Evolutionary conservation across 1,284 basidiomycete species (phyloP).

Genomic region (Boletus sp.): DNA sequence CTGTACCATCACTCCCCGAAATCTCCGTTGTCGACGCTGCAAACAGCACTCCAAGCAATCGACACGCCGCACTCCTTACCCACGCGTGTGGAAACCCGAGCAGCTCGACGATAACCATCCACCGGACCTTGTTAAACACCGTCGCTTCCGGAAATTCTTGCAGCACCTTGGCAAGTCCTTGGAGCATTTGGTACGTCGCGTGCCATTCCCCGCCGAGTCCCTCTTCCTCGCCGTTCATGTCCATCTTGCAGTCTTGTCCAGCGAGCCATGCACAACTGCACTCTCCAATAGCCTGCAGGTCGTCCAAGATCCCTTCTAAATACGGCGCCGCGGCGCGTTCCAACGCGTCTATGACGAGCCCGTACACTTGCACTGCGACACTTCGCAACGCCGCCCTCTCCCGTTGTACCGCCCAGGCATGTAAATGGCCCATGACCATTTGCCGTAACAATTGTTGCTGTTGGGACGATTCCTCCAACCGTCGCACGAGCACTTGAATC

Average conservation of each 20-base stretch:
- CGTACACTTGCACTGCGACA: slow-evolving; percentile 83
- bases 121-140: slow-evolving; percentile 49
- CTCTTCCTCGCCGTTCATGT: slow-evolving; percentile 38
- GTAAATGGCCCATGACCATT: slow-evolving; percentile 69
- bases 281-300: slow-evolving; percentile 56
- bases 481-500: slow-evolving; percentile 74
- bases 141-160: slow-evolving; percentile 56
- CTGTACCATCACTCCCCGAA: background rate
- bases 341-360: slow-evolving; percentile 74
- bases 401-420: slow-evolving; percentile 78
- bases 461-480: slow-evolving; percentile 62
- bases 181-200: slow-evolving; percentile 81
- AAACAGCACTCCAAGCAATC: slow-evolving; percentile 79
- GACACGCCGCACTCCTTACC: slow-evolving; percentile 85
- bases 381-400: slow-evolving; percentile 64
- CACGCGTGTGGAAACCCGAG: slow-evolving; percentile 93
- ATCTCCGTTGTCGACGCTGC: slow-evolving; percentile 40
- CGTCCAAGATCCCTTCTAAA: slow-evolving; percentile 59
- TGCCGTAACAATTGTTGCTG: slow-evolving; percentile 39
- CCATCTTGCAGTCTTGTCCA: slow-evolving; percentile 45
- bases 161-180: slow-evolving; percentile 67
- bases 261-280: slow-evolving; percentile 48
- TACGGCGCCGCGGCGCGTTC: slow-evolving; percentile 53
- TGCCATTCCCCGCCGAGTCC: slow-evolving; percentile 74
- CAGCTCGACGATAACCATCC: slow-evolving; percentile 67